Evolutionary conservation across 2,329 filamentous ascomycete species (phyloP), one percentile per base, ranked within the genome.

Genomic region (Pochonia chlamydosporia): DNA sequence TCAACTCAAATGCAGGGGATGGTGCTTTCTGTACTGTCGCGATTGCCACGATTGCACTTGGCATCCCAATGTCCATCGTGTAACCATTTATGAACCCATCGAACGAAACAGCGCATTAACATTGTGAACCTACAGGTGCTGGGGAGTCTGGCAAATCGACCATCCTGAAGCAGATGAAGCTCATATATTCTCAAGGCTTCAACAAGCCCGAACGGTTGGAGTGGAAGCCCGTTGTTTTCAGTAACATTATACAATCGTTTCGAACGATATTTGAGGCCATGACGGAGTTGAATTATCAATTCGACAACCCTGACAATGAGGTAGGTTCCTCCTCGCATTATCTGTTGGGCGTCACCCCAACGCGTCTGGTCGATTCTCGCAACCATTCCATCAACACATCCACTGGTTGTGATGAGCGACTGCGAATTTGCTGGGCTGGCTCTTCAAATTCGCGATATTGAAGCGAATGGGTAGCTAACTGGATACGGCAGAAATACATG

Each of bases 141-240:
- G 92, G 92, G 63, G 92, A 97, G 87, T 69, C 68, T 40, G 68
- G 92, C 55, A 97, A 97, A 71, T 96, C 92, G 8, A 97, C 92
- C 2, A 91, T 97, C 50, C 81, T 97, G 55, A 97, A 97, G 74
- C 92, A 97, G 75, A 97, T 99, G 93, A 92, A 92, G 67, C 84
- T 99, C 68, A 96, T 99, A 59, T 93, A 97, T 66, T 84, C 89
- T 13, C 84, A 90, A 66, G 92, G 93, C 43, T 97, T 97, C 72
- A 89, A 83, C 61, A 87, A 88, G 60, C 83, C 81, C 54, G 93
- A 97, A 67, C 88, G 90, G 66, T 82, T 95, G 55, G 89, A 96
- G 74, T 95, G 89, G 79, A 90, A 93, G 58, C 87, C 90, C 14
- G 91, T 96, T 60, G 91, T 97, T 56, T 97, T 96, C 70, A 91